These are phyloP conservation scores for Penicillium cinerascens DNA, from an alignment of 495 filamentous ascomycete species.

Conservation along the genomic window DNA sequence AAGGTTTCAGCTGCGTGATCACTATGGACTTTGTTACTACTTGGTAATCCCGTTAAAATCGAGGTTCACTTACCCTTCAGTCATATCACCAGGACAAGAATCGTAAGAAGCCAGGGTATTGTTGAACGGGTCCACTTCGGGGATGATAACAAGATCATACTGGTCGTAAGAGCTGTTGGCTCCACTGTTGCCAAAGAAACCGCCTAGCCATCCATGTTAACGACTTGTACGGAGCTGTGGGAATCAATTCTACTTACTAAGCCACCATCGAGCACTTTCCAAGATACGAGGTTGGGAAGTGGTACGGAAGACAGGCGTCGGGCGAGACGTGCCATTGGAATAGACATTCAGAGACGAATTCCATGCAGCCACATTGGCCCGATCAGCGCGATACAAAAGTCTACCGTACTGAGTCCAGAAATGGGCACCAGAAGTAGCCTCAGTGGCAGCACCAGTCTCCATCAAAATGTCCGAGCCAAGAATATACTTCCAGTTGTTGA, in stretches of 20 bases:
- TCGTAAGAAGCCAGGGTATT: slow-evolving; percentile 50
- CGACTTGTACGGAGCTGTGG: too few relatives aligned
- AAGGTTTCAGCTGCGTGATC: slow-evolving; percentile 23
- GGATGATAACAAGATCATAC: slow-evolving; percentile 47
- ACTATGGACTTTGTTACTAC: slow-evolving; percentile 3
- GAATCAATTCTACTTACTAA: slow-evolving; percentile 23
- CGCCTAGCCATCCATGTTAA: slow-evolving; percentile 21
- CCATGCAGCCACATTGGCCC: slow-evolving; percentile 39
- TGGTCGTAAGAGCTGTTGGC: slow-evolving; percentile 37
- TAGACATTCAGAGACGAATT: slow-evolving; percentile 39
- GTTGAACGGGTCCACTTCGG: slow-evolving; percentile 45
- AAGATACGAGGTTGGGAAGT: slow-evolving; percentile 48
- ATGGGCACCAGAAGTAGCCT: slow-evolving; percentile 45
- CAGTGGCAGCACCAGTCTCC: slow-evolving; percentile 46
- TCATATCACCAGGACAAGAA: slow-evolving; percentile 22
- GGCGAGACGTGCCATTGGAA: slow-evolving; percentile 40
- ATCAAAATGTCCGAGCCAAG: slow-evolving; percentile 42
- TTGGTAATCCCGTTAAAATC: background rate
- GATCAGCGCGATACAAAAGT: slow-evolving; percentile 42
- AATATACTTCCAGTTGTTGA: slow-evolving; percentile 48
- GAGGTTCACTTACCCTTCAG: slow-evolving; percentile 18
- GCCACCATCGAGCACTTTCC: slow-evolving; percentile 45
- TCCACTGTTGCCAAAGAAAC: slow-evolving; percentile 37
- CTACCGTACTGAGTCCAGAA: slow-evolving; percentile 54
- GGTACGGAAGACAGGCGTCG: slow-evolving; percentile 47